Base-by-base conservation (phyloP, 768 basidiomycete genomes). In the Hemileccinum rubropunctum region DNA sequence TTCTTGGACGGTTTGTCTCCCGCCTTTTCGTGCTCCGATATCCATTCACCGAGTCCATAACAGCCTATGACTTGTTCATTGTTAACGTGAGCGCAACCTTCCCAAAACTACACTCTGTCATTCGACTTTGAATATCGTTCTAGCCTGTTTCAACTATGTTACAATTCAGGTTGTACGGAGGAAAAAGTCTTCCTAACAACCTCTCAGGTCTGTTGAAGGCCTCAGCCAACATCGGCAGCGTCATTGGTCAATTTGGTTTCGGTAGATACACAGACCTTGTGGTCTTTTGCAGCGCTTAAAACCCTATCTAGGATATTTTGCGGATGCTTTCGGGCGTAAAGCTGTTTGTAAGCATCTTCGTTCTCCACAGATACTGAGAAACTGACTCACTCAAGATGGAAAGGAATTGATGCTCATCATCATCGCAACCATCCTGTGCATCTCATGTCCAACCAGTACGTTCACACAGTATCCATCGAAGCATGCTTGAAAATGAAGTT, bases 381-480 rank as follows among this genome's bases (percentile, higher is more conserved):
- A n/a, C 54, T 60, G 37, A 57, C 30, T 11, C 26, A 10, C 45
- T 27, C 40, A 61, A 82, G 83, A 88, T 54, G 86, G 87, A 9
- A 86, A 88, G 62, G 88, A 90, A 59, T 76, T 91, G 45, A 85
- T 89, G 79, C 70, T 91, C 50, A 88, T 88, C 56, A 89, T 91
- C 59, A 53, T 89, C 44, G 87, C 84, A 0, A 90, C 88, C 2
- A 87, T 90, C 60, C 65, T 89, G 32, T 77, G 75, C 26, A 72
- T 90, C 49, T 79, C 82, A 2, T 79, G 76, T 13, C 88, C 88
- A 0, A 86, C 86, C 5, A 82, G 74, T 71, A 47, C 32, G 64
- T 52, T 28, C 28, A 6, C 39, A 34, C 3, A 11, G 4, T 45
- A 17, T 49, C 28, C 38, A 23, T 35, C 7, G 4, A 21, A 35